phyloP scores from a whole-genome alignment of 225 moss, liverwort and hornwort genomes.

The Pseudisothecium myosuroides region DNA sequence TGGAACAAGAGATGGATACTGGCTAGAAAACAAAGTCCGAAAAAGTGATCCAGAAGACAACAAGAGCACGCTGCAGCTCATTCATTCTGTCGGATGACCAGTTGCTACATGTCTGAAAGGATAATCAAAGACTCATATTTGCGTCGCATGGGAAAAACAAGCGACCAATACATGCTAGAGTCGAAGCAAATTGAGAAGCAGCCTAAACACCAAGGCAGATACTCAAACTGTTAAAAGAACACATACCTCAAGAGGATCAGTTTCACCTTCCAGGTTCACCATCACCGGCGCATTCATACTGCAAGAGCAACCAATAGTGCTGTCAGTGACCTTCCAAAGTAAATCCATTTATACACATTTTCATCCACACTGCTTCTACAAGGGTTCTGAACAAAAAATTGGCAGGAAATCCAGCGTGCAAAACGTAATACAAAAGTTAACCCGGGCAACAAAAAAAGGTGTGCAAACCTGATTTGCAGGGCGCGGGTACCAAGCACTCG shows the following conservation, averaged over 20 bases:
- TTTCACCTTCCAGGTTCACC: constrained; percentile 98
- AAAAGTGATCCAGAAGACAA: not conserved
- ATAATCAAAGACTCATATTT: not conserved
- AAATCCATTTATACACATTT: not conserved
- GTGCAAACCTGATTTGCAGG: constrained; percentile 76
- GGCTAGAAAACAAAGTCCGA: not conserved
- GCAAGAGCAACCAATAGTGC: not conserved
- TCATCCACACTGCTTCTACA: not conserved
- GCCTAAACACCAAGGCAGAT: not conserved
- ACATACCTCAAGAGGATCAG: constrained; percentile 92
- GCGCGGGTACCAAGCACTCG: constrained; percentile 96
- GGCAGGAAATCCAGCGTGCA: not conserved
- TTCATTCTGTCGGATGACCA: not conserved
- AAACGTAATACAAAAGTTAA: not conserved
- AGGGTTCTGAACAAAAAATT: not conserved
- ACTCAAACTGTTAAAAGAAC: not conserved
- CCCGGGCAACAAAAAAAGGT: not conserved
- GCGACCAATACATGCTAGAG: not conserved
- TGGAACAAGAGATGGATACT: not conserved
- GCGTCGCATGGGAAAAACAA: not conserved
- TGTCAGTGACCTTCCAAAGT: not conserved
- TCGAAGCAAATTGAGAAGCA: not conserved
- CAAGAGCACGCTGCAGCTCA: not conserved
- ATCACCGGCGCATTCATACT: constrained; percentile 99
- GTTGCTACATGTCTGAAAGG: not conserved